Percentiles rank a stretch among this genome's conserved stretches.
Conservation (phyloP, 2,329 filamentous ascomycete species). For the Penicillium glabrum region DNA sequence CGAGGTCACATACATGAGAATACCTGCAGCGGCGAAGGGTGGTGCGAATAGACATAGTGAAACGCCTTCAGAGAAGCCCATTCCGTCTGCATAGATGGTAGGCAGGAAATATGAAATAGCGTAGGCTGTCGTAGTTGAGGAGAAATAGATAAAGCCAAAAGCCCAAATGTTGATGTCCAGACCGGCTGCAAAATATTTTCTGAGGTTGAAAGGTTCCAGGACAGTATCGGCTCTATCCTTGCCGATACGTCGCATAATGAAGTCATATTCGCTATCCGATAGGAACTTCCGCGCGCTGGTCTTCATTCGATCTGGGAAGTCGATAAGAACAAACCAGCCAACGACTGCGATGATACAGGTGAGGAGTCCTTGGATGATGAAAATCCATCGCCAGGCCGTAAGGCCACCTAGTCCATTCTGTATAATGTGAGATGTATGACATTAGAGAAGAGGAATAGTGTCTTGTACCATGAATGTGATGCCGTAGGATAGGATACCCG, state of each 20-base stretch:
- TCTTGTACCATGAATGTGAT: constrained; percentile 25
- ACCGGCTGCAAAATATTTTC: constrained; percentile 49
- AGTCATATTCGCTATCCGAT: constrained; percentile 45
- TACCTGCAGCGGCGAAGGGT: constrained; percentile 25
- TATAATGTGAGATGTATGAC: not conserved
- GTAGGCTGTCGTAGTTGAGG: constrained; percentile 16
- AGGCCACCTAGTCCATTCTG: constrained; percentile 41
- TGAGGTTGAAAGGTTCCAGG: constrained; percentile 49
- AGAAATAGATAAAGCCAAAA: constrained; percentile 39
- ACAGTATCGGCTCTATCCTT: constrained; percentile 57
- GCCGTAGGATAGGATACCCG: constrained; percentile 8
- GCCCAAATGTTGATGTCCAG: constrained; percentile 61
- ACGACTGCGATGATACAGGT: constrained; percentile 54
- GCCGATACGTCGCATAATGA: constrained; percentile 47
- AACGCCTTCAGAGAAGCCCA: constrained; percentile 28
- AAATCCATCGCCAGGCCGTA: constrained; percentile 68
- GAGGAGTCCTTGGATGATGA: constrained; percentile 50
- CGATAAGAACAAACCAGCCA: constrained; percentile 61
- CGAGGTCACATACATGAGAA: constrained; percentile 21
- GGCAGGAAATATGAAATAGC: constrained; percentile 21
- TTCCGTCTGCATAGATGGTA: constrained; percentile 17
- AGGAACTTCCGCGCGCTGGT: constrained; percentile 50
- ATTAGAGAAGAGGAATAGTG: not conserved
- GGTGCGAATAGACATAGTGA: constrained; percentile 31
- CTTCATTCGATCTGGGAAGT: constrained; percentile 61